Conservation (phyloP, 176 grass and related monocot species). For the Eleusine coracana region DNA sequence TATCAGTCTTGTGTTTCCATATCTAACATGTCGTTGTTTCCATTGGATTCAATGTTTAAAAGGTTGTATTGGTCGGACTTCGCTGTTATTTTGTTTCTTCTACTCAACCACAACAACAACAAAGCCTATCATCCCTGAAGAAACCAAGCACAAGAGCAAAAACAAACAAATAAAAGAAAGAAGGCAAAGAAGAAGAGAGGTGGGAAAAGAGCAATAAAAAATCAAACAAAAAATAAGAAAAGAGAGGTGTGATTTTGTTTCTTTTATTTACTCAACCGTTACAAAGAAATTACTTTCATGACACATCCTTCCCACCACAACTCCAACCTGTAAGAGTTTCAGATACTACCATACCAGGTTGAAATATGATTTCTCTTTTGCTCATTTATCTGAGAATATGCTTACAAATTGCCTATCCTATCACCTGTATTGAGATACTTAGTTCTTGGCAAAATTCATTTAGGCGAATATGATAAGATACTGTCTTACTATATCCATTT, state of each 20-base stretch:
- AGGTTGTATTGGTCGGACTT: not conserved
- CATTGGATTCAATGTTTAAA: not conserved
- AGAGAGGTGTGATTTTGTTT: not conserved
- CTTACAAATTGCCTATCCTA: not conserved
- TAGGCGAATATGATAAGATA: not conserved
- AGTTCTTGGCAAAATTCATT: not conserved
- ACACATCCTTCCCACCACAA: not conserved
- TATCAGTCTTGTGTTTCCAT: no score
- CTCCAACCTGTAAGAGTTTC: not conserved
- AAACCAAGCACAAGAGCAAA: no score
- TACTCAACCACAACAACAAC: not conserved
- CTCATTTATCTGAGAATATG: not conserved
- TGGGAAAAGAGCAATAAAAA: no score
- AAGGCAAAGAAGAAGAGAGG: no score
- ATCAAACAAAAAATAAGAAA: no score
- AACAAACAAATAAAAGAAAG: no score
- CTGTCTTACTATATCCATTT: not conserved
- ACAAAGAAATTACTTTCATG: constrained; percentile 3
- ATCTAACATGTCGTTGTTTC: not conserved
- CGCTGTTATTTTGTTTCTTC: not conserved
- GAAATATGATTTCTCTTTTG: not conserved
- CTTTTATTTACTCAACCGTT: not conserved
- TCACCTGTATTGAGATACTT: not conserved
- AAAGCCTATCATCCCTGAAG: no score
- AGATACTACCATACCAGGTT: not conserved